Evolutionary conservation across 208 protist species (phyloP), one percentile per base, ranked within the genome.

Genomic region (Crithidia thermophila): DNA sequence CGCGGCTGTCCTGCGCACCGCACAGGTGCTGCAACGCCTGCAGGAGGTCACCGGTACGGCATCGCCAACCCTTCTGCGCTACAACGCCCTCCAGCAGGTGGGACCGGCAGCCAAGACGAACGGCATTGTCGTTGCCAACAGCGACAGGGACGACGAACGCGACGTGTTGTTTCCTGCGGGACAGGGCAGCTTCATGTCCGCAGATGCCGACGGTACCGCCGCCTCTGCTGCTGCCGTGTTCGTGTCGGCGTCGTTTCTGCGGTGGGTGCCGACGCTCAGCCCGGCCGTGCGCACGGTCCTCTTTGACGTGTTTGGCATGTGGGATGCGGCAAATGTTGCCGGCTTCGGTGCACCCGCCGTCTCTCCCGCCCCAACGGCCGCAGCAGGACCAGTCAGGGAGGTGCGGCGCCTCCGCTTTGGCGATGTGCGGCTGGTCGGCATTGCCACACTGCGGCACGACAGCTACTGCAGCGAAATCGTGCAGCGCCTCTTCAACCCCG

Each of bases 381-480:
- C 40, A 25, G 4, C 56, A 36, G 16, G 10, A 37, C 34, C 47
- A 39, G 23, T 45, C 20, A 40, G 43, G 28, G 20, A 20, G 27
- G 37, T 55, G 25, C 63, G 61, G n/a, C 86, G 86, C 4, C 73
- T 93, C 5, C 53, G 62, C 28, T 93, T 95, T 64, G 76, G 72
- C 11, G 89, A 95, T 67, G 85, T 93, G 28, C 86, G 89, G 8
- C 68, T 91, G 28, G 43, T 95, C 46, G 89, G 89, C 64, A 79
- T 91, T 28, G 61, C 75, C 20, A 61, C 75, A 11, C 72, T 95
- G 50, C 51, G 69, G 25, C 53, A 50, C 28, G 67, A 85, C 49
- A 36, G 58, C n/a, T 84, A 81, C 76, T 93, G 80, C 43, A 55
- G 62, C 27, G 33, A 74, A 16, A 55, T 75, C 31, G 43, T 87